Conservation (phyloP, 2,329 filamentous ascomycete genomes). For the Fusarium sororula region DNA sequence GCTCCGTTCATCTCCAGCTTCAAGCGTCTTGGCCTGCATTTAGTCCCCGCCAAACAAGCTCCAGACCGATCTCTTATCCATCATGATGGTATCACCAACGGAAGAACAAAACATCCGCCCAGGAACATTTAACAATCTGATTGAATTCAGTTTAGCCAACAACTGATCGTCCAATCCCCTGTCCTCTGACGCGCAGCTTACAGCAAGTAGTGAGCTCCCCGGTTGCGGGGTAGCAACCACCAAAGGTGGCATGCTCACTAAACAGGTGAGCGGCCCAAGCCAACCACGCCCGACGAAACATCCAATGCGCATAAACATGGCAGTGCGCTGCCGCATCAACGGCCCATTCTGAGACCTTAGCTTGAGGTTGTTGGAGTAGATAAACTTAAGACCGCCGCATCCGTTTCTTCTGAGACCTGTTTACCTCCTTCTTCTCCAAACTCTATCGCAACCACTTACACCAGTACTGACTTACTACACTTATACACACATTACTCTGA, state of each 20-base stretch:
- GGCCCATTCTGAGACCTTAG: conserved; percentile 39
- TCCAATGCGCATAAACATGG: conserved; percentile 39
- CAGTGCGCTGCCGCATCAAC: conserved; percentile 42
- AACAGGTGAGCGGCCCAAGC: conserved; percentile 13
- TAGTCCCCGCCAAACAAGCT: conserved; percentile 40
- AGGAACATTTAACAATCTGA: conserved; percentile 9
- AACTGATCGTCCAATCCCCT: conserved; percentile 37
- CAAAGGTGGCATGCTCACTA: conserved; percentile 18
- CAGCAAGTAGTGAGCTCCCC: conserved; percentile 1
- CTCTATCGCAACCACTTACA: conserved; percentile 12
- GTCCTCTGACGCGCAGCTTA: conserved; percentile 37
- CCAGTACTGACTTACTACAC: not conserved
- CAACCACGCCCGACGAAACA: conserved; percentile 28
- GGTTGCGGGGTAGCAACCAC: conserved; percentile 42
- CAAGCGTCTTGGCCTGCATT: conserved; percentile 40
- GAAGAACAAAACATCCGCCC: conserved; percentile 6
- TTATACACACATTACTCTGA: not conserved
- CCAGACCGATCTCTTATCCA: conserved; percentile 6
- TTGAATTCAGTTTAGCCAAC: not conserved
- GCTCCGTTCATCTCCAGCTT: conserved; percentile 5
- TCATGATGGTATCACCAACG: not conserved
- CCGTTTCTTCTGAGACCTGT: conserved; percentile 23
- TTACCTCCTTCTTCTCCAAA: conserved; percentile 13
- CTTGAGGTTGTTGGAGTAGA: conserved; percentile 18
- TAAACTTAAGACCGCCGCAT: conserved; percentile 37